Evolutionary conservation across 495 filamentous ascomycete species (phyloP).

Genomic region (Lophiostoma macrostomum): DNA sequence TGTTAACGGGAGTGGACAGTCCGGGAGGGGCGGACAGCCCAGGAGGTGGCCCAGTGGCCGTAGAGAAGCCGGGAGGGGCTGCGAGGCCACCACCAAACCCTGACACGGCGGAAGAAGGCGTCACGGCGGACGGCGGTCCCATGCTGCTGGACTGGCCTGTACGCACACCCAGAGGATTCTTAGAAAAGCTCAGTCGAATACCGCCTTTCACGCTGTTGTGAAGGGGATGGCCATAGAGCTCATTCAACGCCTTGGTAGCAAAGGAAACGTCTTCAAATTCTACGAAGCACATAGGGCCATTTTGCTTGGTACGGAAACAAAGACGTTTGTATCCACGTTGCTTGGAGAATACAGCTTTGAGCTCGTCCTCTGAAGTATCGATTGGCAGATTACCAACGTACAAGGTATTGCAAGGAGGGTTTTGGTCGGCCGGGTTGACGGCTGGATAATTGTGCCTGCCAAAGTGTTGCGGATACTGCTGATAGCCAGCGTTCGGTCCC

Average conservation of each 20-base stretch:
- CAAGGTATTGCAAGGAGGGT: slow-evolving; percentile 96
- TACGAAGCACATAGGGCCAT: slow-evolving; percentile 98
- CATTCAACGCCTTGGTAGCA: slow-evolving; percentile 88
- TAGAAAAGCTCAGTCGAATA: slow-evolving; percentile 96
- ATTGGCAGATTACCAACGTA: slow-evolving; percentile 96
- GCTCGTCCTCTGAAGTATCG: slow-evolving; percentile 92
- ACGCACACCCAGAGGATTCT: slow-evolving; percentile 93
- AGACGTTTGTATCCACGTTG: slow-evolving; percentile 94
- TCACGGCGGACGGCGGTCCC: slow-evolving; percentile 50
- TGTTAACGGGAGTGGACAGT: slow-evolving; percentile 19
- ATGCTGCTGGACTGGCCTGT: slow-evolving; percentile 63
- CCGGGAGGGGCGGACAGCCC: slow-evolving; percentile 34
- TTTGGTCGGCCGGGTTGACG: slow-evolving; percentile 93
- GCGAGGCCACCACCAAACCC: slow-evolving; percentile 33
- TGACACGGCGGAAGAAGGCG: slow-evolving; percentile 48
- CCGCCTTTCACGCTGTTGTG: slow-evolving; percentile 95
- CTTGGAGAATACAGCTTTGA: slow-evolving; percentile 92
- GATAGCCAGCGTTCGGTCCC: slow-evolving; percentile 52
- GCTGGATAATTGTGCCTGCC: slow-evolving; percentile 75
- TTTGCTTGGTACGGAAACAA: slow-evolving; percentile 96
- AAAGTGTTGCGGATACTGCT: slow-evolving; percentile 56
- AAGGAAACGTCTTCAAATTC: slow-evolving; percentile 96
- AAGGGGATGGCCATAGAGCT: slow-evolving; percentile 83
- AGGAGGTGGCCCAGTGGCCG: slow-evolving; percentile 35
- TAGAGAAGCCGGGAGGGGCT: slow-evolving; percentile 32